These are phyloP conservation scores for Aspergillus quadricinctus DNA, from an alignment of 2,329 filamentous ascomycete genomes.

Conservation along the genomic window DNA sequence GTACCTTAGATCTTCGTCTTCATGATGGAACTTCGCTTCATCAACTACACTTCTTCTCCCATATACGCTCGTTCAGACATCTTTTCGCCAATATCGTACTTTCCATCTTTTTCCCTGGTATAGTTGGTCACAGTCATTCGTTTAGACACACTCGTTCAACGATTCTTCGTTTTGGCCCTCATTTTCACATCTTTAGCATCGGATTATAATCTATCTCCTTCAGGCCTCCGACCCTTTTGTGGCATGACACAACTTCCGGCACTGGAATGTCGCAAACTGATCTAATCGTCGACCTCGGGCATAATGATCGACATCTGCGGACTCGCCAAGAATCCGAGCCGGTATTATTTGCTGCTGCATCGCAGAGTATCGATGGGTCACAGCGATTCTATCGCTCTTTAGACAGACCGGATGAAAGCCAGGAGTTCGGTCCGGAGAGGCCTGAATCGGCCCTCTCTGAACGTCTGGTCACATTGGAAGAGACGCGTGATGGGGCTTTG, in stretches of 20 bases:
- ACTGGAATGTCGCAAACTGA: constrained; percentile 8
- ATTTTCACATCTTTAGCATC: background rate
- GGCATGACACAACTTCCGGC: background rate
- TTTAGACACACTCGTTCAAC: constrained; percentile 10
- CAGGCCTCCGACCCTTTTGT: background rate
- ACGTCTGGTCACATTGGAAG: background rate
- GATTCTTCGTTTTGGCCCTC: background rate
- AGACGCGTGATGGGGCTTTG: constrained; percentile 19
- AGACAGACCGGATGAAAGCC: background rate
- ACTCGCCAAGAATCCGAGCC: background rate
- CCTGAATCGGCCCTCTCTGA: constrained; percentile 3
- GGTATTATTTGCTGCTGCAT: background rate
- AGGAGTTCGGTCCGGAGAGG: background rate
- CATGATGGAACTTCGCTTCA: background rate
- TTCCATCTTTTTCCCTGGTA: constrained; percentile 13
- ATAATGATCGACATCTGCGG: constrained; percentile 1
- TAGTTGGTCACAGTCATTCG: constrained; percentile 11
- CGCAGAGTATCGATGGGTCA: background rate
- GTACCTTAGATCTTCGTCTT: background rate
- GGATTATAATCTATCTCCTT: background rate
- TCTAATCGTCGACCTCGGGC: background rate
- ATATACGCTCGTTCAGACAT: background rate
- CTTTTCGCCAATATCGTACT: constrained; percentile 2
- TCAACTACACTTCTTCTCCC: background rate
- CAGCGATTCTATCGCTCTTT: constrained; percentile 15